phyloP scores from a whole-genome alignment of 345 rosid genomes.

The Abelmoschus esculentus region DNA sequence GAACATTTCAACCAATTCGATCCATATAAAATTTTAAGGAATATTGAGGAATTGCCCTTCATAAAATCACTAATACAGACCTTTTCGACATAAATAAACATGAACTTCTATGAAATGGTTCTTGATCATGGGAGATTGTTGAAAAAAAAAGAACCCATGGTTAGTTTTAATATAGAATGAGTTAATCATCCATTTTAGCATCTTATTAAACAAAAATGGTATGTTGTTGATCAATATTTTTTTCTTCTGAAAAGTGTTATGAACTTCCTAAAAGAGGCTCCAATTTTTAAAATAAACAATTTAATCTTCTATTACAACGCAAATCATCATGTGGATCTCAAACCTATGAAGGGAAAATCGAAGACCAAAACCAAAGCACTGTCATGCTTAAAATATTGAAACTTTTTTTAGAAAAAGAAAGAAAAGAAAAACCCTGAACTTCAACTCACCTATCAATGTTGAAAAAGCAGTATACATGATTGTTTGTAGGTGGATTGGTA shows the following conservation, averaged over 20 bases:
- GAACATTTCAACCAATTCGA: background rate
- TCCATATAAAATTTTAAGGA: too few relatives aligned
- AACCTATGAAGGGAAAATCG: too few relatives aligned
- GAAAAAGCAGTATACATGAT: slow-evolving; percentile 85
- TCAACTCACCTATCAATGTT: slow-evolving; percentile 67
- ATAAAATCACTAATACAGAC: too few relatives aligned
- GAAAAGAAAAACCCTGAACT: too few relatives aligned
- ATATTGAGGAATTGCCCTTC: too few relatives aligned
- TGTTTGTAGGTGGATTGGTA: slow-evolving; percentile 86
- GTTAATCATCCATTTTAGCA: background rate
- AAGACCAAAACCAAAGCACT: too few relatives aligned
- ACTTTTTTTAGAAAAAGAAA: background rate
- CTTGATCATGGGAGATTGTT: background rate
- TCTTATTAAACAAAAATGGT: background rate
- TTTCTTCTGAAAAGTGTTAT: background rate
- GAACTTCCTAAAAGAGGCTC: too few relatives aligned
- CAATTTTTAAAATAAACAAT: too few relatives aligned
- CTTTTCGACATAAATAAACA: too few relatives aligned
- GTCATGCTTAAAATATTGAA: background rate
- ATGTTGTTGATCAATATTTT: background rate
- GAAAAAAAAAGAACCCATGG: background rate
- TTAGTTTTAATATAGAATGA: background rate
- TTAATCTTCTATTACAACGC: too few relatives aligned
- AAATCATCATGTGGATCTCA: too few relatives aligned
- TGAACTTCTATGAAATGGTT: background rate